Base-by-base conservation (phyloP, 768 basidiomycete genomes). In the Hericium coralloides region DNA sequence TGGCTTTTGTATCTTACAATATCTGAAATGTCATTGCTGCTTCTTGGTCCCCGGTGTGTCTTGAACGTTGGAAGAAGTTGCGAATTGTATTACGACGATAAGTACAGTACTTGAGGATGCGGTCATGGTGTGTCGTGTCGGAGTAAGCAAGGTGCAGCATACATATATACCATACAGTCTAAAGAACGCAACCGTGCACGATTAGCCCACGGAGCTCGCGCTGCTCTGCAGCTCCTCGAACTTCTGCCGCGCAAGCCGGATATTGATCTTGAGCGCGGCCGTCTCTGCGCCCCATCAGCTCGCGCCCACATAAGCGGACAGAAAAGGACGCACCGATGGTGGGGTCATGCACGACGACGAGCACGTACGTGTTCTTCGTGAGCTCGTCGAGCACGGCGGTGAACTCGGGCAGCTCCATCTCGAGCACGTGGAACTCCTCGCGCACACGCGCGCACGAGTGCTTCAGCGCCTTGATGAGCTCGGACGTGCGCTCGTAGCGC, bases 401-500 rank as follows among this genome's bases (percentile, higher is more conserved):
- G 67, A 91, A 95, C 60, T 90, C 85, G 41, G 81, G 76, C 10
- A 91, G 77, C 64, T 92, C 89, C 82, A 95, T 85, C 72, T 94
- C 89, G 26, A 95, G 77, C 5, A 87, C 83, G 59, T 87, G 81
- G 65, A 95, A 95, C 59, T 93, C 92, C 65, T 90, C 87, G 18
- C 87, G 82, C 36, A 91, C 77, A 47, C 85, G 90, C 56, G 88
- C 82, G 70, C 94, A 97, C 18, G 90, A 87, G 63, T 92, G 84
- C 66, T 95, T 93, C 77, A 98, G 98, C 3, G 87, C 85, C 73
- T 98, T 98, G 73, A 99, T 87, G 58, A 97, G 81, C 71, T 98
- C 94, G 10, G 88, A 90, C 18, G 90, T 91, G 45, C 89, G 84
- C 69, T 92, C 90, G 67, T 91, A 90, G 25, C 90, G 83, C 58